Conservation (phyloP, 2,329 filamentous ascomycete genomes). For the Fusarium sp. region DNA sequence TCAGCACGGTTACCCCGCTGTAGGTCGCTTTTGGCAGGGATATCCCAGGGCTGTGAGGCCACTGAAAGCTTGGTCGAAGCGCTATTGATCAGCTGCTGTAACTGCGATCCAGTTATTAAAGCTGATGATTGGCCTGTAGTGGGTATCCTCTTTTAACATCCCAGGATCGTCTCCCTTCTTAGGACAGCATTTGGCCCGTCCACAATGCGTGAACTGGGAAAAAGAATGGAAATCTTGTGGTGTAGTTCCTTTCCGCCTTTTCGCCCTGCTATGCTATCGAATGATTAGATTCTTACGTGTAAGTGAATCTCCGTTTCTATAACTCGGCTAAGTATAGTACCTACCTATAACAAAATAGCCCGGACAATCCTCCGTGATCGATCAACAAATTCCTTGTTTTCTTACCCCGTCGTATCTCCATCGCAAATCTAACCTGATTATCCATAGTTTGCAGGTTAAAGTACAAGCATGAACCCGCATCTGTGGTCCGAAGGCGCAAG, state of each 20-base stretch:
- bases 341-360: conserved; percentile 1
- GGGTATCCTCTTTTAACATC: conserved; percentile 6
- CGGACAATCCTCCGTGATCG: conserved; percentile 1
- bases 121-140: conserved; percentile 21
- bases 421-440: conserved; percentile 1
- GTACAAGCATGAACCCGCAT: conserved; percentile 38
- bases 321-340: conserved; percentile 7
- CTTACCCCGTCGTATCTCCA: neutral
- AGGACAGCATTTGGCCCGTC: conserved; percentile 34
- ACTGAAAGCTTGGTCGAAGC: conserved; percentile 36
- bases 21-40: conserved; percentile 36
- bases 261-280: conserved; percentile 17
- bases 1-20: conserved; percentile 44
- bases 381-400: conserved; percentile 22
- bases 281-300: conserved; percentile 17
- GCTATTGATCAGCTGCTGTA: conserved; percentile 33
- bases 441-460: conserved; percentile 3
- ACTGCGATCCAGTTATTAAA: conserved; percentile 16
- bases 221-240: conserved; percentile 18
- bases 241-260: conserved; percentile 18
- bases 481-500: neutral
- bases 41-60: conserved; percentile 28
- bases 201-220: conserved; percentile 26
- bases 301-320: conserved; percentile 3
- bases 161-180: conserved; percentile 16